A percentile compares a stretch with the other conserved stretches of the same genome.
Evolutionary conservation across 768 basidiomycete genomes (phyloP).

Genomic region (Mycena amicta): DNA sequence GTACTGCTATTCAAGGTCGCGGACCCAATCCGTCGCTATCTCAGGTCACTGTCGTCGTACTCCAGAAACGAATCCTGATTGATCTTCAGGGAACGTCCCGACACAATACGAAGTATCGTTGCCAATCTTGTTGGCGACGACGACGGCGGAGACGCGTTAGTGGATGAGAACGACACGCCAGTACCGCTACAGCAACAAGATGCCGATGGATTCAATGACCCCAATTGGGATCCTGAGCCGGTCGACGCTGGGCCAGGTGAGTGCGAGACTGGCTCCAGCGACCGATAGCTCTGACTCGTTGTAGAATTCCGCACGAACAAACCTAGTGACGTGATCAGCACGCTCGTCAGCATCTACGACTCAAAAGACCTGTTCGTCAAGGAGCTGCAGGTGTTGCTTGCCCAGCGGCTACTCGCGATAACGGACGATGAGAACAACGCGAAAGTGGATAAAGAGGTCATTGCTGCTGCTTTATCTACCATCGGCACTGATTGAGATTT

Average conservation of each 20-base stretch:
- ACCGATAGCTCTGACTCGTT: slow-evolving; percentile 38
- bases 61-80: not conserved
- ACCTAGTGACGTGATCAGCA: slow-evolving; percentile 91
- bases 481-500: not conserved
- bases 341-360: slow-evolving; percentile 96
- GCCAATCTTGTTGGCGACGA: slow-evolving; percentile 87
- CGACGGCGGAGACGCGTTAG: slow-evolving; percentile 75
- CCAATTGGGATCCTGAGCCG: slow-evolving; percentile 95
- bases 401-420: slow-evolving; percentile 80
- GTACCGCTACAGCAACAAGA: slow-evolving; percentile 74
- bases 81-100: slow-evolving; percentile 69
- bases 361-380: slow-evolving; percentile 96
- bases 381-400: slow-evolving; percentile 90
- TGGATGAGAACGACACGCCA: slow-evolving; percentile 83
- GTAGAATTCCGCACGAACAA: slow-evolving; percentile 87
- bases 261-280: slow-evolving; percentile 20
- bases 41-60: slow-evolving; percentile 51
- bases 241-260: slow-evolving; percentile 93
- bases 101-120: slow-evolving; percentile 94
- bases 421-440: slow-evolving; percentile 75
- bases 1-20: slow-evolving; percentile 93
- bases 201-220: slow-evolving; percentile 86
- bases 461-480: not conserved
- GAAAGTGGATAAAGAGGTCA: slow-evolving; percentile 70
- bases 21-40: slow-evolving; percentile 86